phyloP scores from a whole-genome alignment of 371 early-diverging fungal species.

The Lichtheimia ornata region DNA sequence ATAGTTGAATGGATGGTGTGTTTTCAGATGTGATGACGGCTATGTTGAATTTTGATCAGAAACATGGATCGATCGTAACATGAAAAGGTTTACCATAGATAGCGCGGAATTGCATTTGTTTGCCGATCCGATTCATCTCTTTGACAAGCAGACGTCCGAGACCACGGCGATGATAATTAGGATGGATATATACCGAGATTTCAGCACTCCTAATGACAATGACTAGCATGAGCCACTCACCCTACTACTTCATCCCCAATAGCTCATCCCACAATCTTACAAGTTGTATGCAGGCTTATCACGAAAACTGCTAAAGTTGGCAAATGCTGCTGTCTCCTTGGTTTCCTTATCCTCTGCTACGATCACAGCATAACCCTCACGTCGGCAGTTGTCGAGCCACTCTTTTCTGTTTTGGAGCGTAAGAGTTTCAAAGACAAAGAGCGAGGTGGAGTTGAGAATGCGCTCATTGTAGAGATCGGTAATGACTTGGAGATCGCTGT shows the following conservation, averaged over 20 bases:
- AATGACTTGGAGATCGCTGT: slow-evolving; percentile 36
- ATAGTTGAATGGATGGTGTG: slow-evolving; percentile 32
- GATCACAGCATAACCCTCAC: slow-evolving; percentile 44
- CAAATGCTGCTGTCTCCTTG: slow-evolving; percentile 36
- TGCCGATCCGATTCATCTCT: slow-evolving; percentile 37
- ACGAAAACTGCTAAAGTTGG: slow-evolving; percentile 34
- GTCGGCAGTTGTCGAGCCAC: slow-evolving; percentile 34
- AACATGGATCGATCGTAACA: neutral
- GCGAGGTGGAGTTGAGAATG: slow-evolving; percentile 45
- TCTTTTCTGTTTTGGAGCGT: slow-evolving; percentile 35
- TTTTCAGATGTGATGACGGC: slow-evolving; percentile 51
- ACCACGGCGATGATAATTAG: slow-evolving; percentile 42
- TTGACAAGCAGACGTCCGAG: slow-evolving; percentile 32
- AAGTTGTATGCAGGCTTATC: slow-evolving; percentile 40
- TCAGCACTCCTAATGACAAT: slow-evolving; percentile 33
- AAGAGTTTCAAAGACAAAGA: slow-evolving; percentile 47
- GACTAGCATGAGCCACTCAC: neutral
- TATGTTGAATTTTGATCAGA: neutral
- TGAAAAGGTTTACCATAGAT: slow-evolving; percentile 27
- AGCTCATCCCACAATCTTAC: slow-evolving; percentile 18
- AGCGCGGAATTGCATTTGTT: slow-evolving; percentile 33
- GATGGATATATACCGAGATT: slow-evolving; percentile 47
- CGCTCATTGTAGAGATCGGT: slow-evolving; percentile 52
- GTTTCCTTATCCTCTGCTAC: slow-evolving; percentile 43
- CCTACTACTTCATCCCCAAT: no score